Percentiles rank a stretch among this genome's conserved stretches.
phyloP scores from a whole-genome alignment of 257 asterid genomes.

The Solanum sitiens region DNA sequence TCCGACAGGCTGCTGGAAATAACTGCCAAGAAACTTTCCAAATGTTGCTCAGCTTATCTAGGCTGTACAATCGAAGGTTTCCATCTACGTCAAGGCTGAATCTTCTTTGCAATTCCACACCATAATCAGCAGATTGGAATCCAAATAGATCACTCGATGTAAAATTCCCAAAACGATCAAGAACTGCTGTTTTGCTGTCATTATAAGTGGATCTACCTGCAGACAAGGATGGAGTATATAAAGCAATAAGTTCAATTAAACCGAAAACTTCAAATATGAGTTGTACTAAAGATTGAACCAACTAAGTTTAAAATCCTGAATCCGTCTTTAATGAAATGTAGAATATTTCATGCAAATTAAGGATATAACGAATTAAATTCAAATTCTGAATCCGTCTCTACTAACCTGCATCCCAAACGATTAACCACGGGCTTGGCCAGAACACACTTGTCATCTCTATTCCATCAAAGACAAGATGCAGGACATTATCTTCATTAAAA shows the following conservation, averaged over 20 bases:
- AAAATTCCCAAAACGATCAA: slow-evolving; percentile 14
- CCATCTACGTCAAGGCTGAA: slow-evolving; percentile 27
- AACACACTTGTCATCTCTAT: slow-evolving; percentile 14
- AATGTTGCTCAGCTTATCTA: neutral
- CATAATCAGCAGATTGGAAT: slow-evolving; percentile 8
- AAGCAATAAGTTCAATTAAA: neutral
- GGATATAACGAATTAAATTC: neutral
- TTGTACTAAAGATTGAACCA: neutral
- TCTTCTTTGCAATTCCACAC: slow-evolving; percentile 7
- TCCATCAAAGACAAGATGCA: slow-evolving; percentile 12
- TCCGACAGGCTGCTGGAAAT: neutral
- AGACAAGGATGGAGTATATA: neutral
- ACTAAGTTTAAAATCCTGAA: neutral
- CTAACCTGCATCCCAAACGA: slow-evolving; percentile 13
- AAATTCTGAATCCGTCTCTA: neutral
- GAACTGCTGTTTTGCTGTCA: slow-evolving; percentile 5
- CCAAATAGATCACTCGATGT: slow-evolving; percentile 1
- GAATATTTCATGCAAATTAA: neutral
- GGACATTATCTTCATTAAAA: slow-evolving; percentile 22
- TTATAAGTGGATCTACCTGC: slow-evolving; percentile 13
- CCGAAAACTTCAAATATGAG: neutral
- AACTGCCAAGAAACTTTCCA: slow-evolving; percentile 35
- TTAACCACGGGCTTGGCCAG: slow-evolving; percentile 21
- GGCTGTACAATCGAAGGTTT: slow-evolving; percentile 18
- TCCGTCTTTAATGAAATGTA: neutral